phyloP scores from a whole-genome alignment of 2,329 filamentous ascomycete species.

The Neofusicoccum parvum region DNA sequence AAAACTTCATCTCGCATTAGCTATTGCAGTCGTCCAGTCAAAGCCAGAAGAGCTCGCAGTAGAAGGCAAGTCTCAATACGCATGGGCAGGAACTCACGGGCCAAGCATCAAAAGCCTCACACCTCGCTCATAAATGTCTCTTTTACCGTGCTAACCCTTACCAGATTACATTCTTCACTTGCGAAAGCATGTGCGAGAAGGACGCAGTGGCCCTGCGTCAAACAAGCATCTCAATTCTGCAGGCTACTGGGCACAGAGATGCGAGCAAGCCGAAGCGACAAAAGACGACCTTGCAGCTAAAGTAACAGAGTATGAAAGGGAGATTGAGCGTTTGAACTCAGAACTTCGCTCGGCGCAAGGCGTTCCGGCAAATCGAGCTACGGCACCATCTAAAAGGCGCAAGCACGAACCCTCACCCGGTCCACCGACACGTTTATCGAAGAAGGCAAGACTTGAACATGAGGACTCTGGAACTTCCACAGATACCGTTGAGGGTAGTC shows the following conservation, averaged over 20 bases:
- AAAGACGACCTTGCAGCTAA: conserved; percentile 28
- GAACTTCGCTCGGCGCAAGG: conserved; percentile 25
- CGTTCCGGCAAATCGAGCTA: neutral
- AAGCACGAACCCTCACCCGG: neutral
- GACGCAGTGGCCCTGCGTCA: conserved; percentile 28
- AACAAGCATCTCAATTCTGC: conserved; percentile 42
- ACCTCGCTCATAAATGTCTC: neutral
- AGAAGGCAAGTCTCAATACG: conserved; percentile 29
- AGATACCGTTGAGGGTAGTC: neutral
- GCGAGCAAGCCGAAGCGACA: conserved; percentile 28
- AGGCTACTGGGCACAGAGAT: conserved; percentile 41
- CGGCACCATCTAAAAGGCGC: neutral
- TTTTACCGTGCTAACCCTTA: neutral
- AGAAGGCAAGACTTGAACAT: neutral
- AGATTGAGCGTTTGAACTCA: conserved; percentile 29
- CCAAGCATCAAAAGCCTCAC: neutral
- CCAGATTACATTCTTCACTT: conserved; percentile 39
- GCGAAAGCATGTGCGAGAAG: conserved; percentile 35
- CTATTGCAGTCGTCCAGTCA: conserved; percentile 39
- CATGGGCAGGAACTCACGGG: neutral
- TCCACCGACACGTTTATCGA: neutral
- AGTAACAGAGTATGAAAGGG: conserved; percentile 33
- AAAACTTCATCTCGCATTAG: conserved; percentile 34
- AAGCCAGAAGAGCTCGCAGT: conserved; percentile 40
- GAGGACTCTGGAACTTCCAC: neutral